These are phyloP conservation scores for Solanum chaucha DNA, from an alignment of 257 asterid species.

Conservation along the genomic window DNA sequence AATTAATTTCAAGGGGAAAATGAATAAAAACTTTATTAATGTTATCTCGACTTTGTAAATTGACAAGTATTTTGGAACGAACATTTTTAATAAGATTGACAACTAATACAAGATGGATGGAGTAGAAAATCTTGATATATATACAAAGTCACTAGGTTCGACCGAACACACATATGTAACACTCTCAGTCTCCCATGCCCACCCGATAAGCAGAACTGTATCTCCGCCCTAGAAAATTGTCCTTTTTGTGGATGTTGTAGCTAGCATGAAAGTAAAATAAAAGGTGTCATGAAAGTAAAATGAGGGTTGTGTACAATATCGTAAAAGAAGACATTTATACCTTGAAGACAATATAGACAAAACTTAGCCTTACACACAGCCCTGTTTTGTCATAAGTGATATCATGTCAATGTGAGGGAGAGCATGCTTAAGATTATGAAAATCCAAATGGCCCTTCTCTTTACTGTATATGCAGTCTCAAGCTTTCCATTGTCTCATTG, in stretches of 20 bases:
- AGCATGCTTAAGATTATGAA: constrained; percentile 40
- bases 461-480: constrained; percentile 1
- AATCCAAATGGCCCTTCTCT: constrained; percentile 21
- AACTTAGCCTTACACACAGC: constrained; percentile 31
- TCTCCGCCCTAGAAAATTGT: background rate
- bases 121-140: background rate
- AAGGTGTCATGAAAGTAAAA: background rate
- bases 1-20: background rate
- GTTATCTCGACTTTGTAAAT: no score
- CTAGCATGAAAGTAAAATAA: background rate
- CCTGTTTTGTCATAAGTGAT: constrained; percentile 39
- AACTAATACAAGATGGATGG: background rate
- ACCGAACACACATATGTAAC: background rate
- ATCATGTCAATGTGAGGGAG: constrained; percentile 26
- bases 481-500: constrained; percentile 31
- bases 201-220: background rate
- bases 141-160: background rate
- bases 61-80: background rate
- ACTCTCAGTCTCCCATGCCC: background rate
- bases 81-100: background rate
- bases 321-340: constrained; percentile 7
- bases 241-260: background rate
- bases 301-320: background rate
- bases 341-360: constrained; percentile 39
- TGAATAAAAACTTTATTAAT: no score